These are phyloP conservation scores for Suillus tomentosus DNA, from an alignment of 768 basidiomycete genomes.

Conservation along the genomic window DNA sequence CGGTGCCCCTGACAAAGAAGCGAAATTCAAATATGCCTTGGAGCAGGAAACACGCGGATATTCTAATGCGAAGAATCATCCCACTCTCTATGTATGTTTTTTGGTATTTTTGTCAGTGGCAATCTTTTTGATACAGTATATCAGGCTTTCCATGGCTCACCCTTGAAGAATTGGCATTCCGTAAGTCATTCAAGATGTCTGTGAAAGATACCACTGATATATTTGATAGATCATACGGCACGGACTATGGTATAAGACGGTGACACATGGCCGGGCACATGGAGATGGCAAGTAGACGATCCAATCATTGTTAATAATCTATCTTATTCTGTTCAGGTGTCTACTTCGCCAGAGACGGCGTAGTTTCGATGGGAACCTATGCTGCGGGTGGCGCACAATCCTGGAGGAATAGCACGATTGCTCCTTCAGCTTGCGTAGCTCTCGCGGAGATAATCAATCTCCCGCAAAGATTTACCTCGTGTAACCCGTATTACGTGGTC, in stretches of 20 bases:
- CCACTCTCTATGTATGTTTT: slow-evolving; percentile 15
- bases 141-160: slow-evolving; percentile 71
- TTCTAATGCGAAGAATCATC: slow-evolving; percentile 43
- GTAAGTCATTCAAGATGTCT: slow-evolving; percentile 35
- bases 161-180: slow-evolving; percentile 70
- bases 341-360: slow-evolving; percentile 64
- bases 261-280: slow-evolving; percentile 60
- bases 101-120: neutral
- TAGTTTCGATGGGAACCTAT: slow-evolving; percentile 48
- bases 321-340: slow-evolving; percentile 45
- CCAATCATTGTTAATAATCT: neutral
- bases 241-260: slow-evolving; percentile 62
- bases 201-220: neutral
- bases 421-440: slow-evolving; percentile 53
- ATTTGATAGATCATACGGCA: slow-evolving; percentile 62
- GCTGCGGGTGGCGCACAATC: slow-evolving; percentile 30
- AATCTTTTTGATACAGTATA: neutral
- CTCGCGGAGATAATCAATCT: slow-evolving; percentile 69
- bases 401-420: slow-evolving; percentile 56
- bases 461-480: slow-evolving; percentile 51
- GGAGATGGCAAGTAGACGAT: slow-evolving; percentile 51
- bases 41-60: slow-evolving; percentile 38
- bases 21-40: slow-evolving; percentile 55
- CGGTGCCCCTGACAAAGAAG: slow-evolving; percentile 72
- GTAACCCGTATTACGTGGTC: slow-evolving; percentile 62